Base-by-base conservation (phyloP, 2,329 filamentous ascomycete genomes). In the Botrytis sinoallii region DNA sequence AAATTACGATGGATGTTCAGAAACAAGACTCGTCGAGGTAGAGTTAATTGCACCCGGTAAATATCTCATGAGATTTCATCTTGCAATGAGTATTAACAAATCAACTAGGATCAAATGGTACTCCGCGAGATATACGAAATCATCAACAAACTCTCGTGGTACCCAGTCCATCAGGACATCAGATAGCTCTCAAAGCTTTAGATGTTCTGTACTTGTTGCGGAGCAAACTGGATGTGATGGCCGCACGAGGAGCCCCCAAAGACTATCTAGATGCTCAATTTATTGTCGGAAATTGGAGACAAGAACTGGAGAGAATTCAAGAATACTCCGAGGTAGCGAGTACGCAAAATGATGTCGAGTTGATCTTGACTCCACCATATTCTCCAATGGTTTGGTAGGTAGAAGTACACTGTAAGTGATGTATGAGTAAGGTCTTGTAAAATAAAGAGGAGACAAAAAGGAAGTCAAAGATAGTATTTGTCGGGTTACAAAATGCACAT, bases 241-340 rank as follows among this genome's bases (percentile, higher is more conserved):
- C 71, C 8, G 71, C 55, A 52, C 71, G 64, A 25, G 65, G 55
- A 59, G 71, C 71, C 16, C 25, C 55, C 10, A 70, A 73, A 38
- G 55, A 63, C 46, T 60, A 63, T 44, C 35, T 52, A 20, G 64
- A 73, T 69, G 64, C 60, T 29, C 71, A 42, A 32, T 63, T 63
- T 18, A 73, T 69, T 20, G 40, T 70, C 10, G 7, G 35, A n/a
- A 32, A 61, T n/a, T 70, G 71, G 64, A 55, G 40, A 12, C 42
- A 73, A 20, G 42, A 68, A 52, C 1, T 73, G 61, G 44, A 48
- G 8, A 59, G 57, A 35, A 65, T 66, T 57, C 35, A 71, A 57
- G 60, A n/a, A 66, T 35, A 57, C 8, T 40, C 14, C 14, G 60
- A 55, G 38, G 35, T 25, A 35, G 35, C 16, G 5, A 66, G 38